phyloP scores from a whole-genome alignment of 148 eudicot genomes.

The Dysphania ambrosioides region DNA sequence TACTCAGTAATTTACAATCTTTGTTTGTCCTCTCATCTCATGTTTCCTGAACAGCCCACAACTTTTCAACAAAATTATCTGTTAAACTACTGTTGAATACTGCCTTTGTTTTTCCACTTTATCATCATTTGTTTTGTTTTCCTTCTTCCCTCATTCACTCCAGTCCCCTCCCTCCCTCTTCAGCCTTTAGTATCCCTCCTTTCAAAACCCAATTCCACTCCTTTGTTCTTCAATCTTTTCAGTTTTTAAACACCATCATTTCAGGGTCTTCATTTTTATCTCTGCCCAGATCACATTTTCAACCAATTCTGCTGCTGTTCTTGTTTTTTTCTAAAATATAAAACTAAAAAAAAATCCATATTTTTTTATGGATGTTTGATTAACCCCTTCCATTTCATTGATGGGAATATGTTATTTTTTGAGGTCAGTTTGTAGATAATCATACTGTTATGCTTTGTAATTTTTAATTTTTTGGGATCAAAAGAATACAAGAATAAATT shows the following conservation, averaged over 20 bases:
- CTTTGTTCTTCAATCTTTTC: not conserved
- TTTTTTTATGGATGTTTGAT: too few relatives aligned
- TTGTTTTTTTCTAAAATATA: slow-evolving; percentile 8
- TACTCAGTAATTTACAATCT: too few relatives aligned
- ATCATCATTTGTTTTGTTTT: not conserved
- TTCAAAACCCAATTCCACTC: not conserved
- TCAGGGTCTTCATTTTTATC: slow-evolving; percentile 15
- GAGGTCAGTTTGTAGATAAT: slow-evolving; percentile 30
- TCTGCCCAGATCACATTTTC: slow-evolving; percentile 20
- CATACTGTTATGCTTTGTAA: slow-evolving; percentile 13
- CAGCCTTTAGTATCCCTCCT: not conserved
- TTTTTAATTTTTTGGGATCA: not conserved
- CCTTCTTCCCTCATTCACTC: not conserved
- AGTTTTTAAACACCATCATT: not conserved
- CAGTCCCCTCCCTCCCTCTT: slow-evolving; percentile 1
- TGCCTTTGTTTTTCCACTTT: not conserved
- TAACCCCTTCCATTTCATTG: not conserved
- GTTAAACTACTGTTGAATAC: not conserved
- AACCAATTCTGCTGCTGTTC: not conserved
- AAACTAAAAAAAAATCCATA: too few relatives aligned
- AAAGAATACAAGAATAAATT: not conserved
- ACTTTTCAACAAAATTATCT: not conserved
- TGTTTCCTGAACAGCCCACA: slow-evolving; percentile 11
- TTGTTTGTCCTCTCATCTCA: slow-evolving; percentile 4
- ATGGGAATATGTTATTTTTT: slow-evolving; percentile 28